Evolutionary conservation across 345 rosid species (phyloP), one percentile per base, ranked within the genome.

Genomic region (Corchorus capsularis): DNA sequence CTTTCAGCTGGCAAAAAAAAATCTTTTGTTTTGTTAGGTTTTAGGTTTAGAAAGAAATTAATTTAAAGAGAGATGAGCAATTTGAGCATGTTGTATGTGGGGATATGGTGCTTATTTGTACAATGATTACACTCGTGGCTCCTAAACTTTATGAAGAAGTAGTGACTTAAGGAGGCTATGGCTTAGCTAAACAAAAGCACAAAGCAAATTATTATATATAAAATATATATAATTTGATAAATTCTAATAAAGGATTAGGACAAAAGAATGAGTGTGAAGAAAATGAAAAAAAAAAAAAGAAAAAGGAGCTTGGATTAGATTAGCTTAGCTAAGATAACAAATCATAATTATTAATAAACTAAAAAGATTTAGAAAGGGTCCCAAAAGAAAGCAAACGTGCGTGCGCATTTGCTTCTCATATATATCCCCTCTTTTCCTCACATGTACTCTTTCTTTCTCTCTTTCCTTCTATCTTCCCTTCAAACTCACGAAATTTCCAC

Each of bases 41-140:
- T 56, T 22, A 13, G 71, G 56, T 6, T 63, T 15, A 27, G 8
- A 66, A 46, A 67, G 27, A 41, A 41, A 69, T 16, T 60, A 70
- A 49, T 34, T 53, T 68, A 56, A 73, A 62, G 72, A 41, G 70
- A 76, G 39, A 61, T 20, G 12, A 69, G 20, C 15, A 22, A 57
- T 27, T 27, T 27, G 27, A 27, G 77, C 62, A 69, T 72, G 82
- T 81, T 81, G 15, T n/a, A 68, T 71, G 85, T 82, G 82, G 91
- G 61, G 73, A 69, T 56, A 56, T 61, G 85, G 82, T 85, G 77
- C 67, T 82, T 81, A 86, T 84, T 85, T 74, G 77, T 63, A 80
- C 79, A 83, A 86, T 88, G 74, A 88, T 88, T 81, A 76, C 88
- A 49, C 85, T 83, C 84, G 85, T 86, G 87, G 86, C 82, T 81